These are phyloP conservation scores for Paramecium sexaurelia DNA, from an alignment of 73 alveolate genomes.

Conservation along the genomic window DNA sequence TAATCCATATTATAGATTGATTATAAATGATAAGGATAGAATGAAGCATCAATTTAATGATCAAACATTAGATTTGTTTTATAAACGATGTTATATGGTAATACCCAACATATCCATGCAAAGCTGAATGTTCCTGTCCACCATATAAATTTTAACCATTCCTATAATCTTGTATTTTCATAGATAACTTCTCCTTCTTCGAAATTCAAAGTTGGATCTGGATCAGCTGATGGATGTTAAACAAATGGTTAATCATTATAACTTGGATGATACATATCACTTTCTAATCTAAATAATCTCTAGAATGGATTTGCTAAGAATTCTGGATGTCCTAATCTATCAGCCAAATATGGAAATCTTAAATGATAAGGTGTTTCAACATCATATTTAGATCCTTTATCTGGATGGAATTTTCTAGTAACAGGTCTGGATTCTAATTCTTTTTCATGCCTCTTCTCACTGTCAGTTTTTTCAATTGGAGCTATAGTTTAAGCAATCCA, in stretches of 20 bases:
- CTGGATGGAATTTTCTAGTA: constrained; percentile 73
- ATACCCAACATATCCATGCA: constrained; percentile 72
- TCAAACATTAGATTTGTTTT: constrained; percentile 65
- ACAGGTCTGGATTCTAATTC: constrained; percentile 65
- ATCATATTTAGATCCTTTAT: constrained; percentile 80
- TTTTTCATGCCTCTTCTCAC: constrained; percentile 37
- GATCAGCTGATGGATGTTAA: constrained; percentile 85
- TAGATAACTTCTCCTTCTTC: constrained; percentile 85
- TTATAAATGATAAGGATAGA: constrained; percentile 61
- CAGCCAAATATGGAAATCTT: constrained; percentile 90
- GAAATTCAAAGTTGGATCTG: constrained; percentile 85
- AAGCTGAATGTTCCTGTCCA: constrained; percentile 74
- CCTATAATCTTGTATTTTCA: constrained; percentile 82
- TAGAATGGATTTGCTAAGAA: constrained; percentile 81
- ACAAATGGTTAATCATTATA: constrained; percentile 88
- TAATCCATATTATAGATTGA: not conserved
- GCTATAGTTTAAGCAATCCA: constrained; percentile 64
- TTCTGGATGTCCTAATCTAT: constrained; percentile 88
- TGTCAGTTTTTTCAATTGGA: constrained; percentile 15
- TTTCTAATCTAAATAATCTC: constrained; percentile 79
- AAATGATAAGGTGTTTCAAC: constrained; percentile 86
- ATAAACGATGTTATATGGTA: constrained; percentile 57
- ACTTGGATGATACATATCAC: constrained; percentile 85
- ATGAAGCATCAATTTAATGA: constrained; percentile 32
- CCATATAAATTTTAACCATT: constrained; percentile 77